These are phyloP conservation scores for Cordyceps javanica DNA, from an alignment of 2,329 filamentous ascomycete genomes.

Conservation along the genomic window DNA sequence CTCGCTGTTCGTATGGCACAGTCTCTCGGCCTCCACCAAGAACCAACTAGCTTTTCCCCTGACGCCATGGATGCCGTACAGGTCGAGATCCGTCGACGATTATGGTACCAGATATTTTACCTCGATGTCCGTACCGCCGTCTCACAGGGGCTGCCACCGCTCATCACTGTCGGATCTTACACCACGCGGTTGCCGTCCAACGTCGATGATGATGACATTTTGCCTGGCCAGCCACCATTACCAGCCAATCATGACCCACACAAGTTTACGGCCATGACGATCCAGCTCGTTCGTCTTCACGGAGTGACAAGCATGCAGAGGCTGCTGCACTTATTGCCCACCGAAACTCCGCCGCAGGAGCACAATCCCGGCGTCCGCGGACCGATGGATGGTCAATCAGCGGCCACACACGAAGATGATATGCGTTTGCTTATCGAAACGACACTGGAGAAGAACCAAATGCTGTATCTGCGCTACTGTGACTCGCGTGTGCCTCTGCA, in stretches of 20 bases:
- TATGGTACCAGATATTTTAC: background rate
- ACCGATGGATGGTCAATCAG: background rate
- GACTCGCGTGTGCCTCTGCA: background rate
- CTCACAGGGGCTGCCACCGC: background rate
- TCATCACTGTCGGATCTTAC: background rate
- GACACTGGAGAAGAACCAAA: background rate
- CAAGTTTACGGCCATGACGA: background rate
- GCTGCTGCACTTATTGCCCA: background rate
- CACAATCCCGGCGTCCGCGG: background rate
- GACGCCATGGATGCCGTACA: background rate
- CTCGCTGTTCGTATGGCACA: background rate
- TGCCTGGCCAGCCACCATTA: background rate
- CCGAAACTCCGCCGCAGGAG: background rate
- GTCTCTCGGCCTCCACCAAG: background rate
- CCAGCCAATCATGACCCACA: background rate
- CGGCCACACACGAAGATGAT: background rate
- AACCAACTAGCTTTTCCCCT: background rate
- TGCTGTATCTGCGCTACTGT: background rate
- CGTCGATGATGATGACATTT: background rate
- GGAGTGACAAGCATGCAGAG: background rate
- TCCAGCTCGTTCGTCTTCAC: background rate
- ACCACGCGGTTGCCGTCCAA: background rate
- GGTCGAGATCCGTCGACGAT: background rate
- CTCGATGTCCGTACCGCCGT: background rate
- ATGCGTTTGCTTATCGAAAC: background rate